Evolutionary conservation across 2,329 filamentous ascomycete genomes (phyloP), one percentile per base, ranked within the genome.

Genomic region (Gremmenia infestans): DNA sequence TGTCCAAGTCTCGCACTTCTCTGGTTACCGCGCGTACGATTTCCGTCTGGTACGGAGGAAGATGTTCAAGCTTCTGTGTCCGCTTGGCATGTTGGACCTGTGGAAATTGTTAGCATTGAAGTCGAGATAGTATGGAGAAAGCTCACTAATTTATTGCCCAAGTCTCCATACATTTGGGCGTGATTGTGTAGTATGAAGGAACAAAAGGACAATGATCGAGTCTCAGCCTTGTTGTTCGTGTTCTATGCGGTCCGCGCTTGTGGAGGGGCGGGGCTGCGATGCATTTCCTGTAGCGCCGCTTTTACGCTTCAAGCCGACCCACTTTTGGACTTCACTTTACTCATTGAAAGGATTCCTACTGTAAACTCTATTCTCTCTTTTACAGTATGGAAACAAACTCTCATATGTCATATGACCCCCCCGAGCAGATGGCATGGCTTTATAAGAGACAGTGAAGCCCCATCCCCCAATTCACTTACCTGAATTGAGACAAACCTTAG

Each of bases 81-180:
- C 94, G 85, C 80, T 97, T 97, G 71, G 94, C 94, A 78, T 97
- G 89, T 78, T 93, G 88, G 65, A 95, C 92, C 90, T 96, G 61
- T 5, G 50, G 40, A 15, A 45, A 46, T 9, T 42, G 25, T 53
- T 45, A 57, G 45, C 23, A 56, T 50, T 52, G 36, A 17, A 45
- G 52, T 48, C 46, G 39, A 28, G 40, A 6, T 28, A 36, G 5
- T 42, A 43, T 32, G 25, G 32, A 22, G 46, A 49, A 45, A 48
- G 63, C 70, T 66, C 71, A 86, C 84, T 68, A 89, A 74, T 73
- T 89, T 89, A 69, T 85, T 83, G 22, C 82, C 85, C 47, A 85
- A 74, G 69, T 89, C 86, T 64, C 86, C 85, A 72, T 89, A 88
- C 86, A 89, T 89, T 60, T 57, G 53, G 39, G 32, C 37, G 45